phyloP scores from a whole-genome alignment of 2,329 filamentous ascomycete genomes.

The Eutypa lata region DNA sequence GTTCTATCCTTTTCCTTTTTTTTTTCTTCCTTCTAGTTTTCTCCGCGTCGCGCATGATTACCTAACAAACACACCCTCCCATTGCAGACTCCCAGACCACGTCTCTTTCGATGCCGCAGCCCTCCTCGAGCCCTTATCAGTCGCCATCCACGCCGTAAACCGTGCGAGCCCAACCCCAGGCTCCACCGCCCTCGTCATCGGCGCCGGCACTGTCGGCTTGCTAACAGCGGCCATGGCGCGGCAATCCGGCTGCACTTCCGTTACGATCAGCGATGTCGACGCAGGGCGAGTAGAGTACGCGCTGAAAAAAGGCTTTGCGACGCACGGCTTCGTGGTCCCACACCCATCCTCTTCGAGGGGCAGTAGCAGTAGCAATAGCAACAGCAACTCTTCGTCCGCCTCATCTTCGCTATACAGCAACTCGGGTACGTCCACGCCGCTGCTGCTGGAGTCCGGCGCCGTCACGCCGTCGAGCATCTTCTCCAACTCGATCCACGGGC shows the following conservation, averaged over 20 bases:
- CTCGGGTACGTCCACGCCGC: slow-evolving; percentile 48
- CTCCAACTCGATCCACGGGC: slow-evolving; percentile 41
- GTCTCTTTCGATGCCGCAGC: slow-evolving; percentile 59
- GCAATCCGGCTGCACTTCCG: slow-evolving; percentile 55
- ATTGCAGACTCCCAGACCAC: slow-evolving; percentile 51
- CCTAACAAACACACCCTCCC: slow-evolving; percentile 15
- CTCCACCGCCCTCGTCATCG: slow-evolving; percentile 60
- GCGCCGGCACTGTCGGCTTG: slow-evolving; percentile 61
- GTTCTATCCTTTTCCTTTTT: too few species aligned
- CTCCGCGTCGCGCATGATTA: too few species aligned
- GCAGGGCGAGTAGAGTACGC: slow-evolving; percentile 59
- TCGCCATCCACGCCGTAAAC: slow-evolving; percentile 60
- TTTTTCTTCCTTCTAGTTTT: too few species aligned
- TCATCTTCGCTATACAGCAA: slow-evolving; percentile 39
- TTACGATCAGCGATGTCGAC: slow-evolving; percentile 61
- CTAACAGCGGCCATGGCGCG: slow-evolving; percentile 61
- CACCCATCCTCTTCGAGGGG: slow-evolving; percentile 8
- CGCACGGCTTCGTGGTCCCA: slow-evolving; percentile 55
- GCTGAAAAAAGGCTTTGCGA: slow-evolving; percentile 55
- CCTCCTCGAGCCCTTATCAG: slow-evolving; percentile 59
- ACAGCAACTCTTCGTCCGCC: slow-evolving; percentile 7
- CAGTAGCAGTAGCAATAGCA: too few species aligned
- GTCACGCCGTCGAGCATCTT: slow-evolving; percentile 45
- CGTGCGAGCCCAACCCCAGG: slow-evolving; percentile 49
- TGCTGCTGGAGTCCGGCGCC: slow-evolving; percentile 35